Evolutionary conservation across 306 rosid genomes (phyloP).

Genomic region (Calophaca sinica): DNA sequence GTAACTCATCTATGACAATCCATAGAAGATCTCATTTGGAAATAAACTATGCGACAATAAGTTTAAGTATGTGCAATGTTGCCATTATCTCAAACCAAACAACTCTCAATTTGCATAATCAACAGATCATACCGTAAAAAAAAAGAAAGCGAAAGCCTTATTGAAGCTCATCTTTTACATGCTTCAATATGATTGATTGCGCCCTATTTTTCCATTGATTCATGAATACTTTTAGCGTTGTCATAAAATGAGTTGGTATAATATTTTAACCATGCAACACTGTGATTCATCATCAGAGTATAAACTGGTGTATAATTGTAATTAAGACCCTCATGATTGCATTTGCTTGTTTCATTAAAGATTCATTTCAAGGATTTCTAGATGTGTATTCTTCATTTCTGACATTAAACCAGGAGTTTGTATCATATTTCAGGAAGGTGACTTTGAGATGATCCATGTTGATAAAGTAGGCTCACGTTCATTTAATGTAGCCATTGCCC

Average conservation of each 20-base stretch:
- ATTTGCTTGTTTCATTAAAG: slow-evolving; percentile 32
- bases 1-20: slow-evolving; percentile 1
- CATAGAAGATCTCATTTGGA: slow-evolving; percentile 4
- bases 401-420: slow-evolving; percentile 28
- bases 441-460: slow-evolving; percentile 62
- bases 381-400: slow-evolving; percentile 11
- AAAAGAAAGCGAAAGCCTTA: neutral
- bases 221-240: slow-evolving; percentile 29
- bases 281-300: neutral
- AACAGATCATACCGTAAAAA: neutral
- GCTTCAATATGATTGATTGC: slow-evolving; percentile 22
- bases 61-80: slow-evolving; percentile 28
- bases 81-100: slow-evolving; percentile 18
- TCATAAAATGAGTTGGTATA: slow-evolving; percentile 13
- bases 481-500: slow-evolving; percentile 59
- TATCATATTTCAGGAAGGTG: slow-evolving; percentile 58
- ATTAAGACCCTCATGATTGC: neutral
- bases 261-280: slow-evolving; percentile 15
- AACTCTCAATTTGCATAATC: slow-evolving; percentile 14
- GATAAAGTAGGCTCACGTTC: slow-evolving; percentile 51
- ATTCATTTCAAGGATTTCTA: slow-evolving; percentile 36
- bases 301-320: slow-evolving; percentile 13
- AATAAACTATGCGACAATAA: slow-evolving; percentile 6
- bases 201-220: slow-evolving; percentile 34
- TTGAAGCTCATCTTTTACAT: neutral